Evolutionary conservation across 2,329 filamentous ascomycete genomes (phyloP).

Genomic region (Ophidiomyces ophidiicola): DNA sequence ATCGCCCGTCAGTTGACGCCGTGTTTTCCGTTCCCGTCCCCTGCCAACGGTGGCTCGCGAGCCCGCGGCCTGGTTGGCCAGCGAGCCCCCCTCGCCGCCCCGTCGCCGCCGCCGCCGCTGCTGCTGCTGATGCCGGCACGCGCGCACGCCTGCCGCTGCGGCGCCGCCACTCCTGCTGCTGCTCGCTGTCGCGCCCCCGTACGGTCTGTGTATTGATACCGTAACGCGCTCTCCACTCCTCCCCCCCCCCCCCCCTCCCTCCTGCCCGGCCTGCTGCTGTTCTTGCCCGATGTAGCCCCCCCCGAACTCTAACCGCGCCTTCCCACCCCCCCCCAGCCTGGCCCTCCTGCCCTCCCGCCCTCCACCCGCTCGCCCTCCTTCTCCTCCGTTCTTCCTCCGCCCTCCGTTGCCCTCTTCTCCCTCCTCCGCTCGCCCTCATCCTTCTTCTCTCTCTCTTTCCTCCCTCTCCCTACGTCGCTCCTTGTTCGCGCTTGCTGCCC

Average conservation of each 20-base stretch:
- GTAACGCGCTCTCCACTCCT: constrained; percentile 10
- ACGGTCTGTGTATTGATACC: constrained; percentile 7
- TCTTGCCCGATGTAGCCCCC: constrained; percentile 1
- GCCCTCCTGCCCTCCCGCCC: constrained; percentile 9
- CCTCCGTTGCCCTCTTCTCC: constrained; percentile 10
- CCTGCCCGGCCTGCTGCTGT: constrained; percentile 7
- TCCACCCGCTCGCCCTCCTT: constrained; percentile 10
- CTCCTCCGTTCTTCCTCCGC: constrained; percentile 9
- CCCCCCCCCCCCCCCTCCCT: constrained; percentile 12
- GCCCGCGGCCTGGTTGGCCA: no score
- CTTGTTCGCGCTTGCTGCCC: background rate
- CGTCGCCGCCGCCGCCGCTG: no score
- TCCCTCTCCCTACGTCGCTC: background rate
- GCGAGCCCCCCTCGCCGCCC: no score
- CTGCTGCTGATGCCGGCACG: no score
- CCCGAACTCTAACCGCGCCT: constrained; percentile 9
- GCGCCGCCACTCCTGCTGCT: background rate
- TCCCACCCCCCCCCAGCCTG: constrained; percentile 7
- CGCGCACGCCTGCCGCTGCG: no score
- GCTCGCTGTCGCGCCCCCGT: background rate
- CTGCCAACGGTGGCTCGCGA: background rate
- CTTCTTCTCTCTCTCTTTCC: constrained; percentile 33
- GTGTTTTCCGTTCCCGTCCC: constrained; percentile 6
- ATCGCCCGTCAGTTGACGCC: background rate
- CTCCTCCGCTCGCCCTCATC: constrained; percentile 6